Percentiles rank a stretch among this genome's conserved stretches.
Conservation (phyloP, 2,329 filamentous ascomycete genomes). For the Fusarium praegraminearum region DNA sequence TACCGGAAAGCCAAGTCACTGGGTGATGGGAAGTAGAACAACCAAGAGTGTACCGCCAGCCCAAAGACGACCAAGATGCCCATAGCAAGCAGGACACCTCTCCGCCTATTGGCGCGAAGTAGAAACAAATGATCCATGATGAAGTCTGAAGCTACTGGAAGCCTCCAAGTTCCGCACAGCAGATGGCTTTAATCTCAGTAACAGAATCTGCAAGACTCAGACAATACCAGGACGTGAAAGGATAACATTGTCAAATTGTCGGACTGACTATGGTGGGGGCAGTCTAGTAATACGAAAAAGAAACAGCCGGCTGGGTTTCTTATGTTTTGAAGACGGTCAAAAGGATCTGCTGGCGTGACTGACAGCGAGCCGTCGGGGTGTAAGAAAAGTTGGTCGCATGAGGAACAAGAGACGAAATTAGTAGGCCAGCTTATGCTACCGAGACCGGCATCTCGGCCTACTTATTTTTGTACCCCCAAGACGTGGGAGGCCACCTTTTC, state of each 20-base stretch:
- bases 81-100: slow-evolving; percentile 17
- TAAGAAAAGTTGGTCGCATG: no score
- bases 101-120: slow-evolving; percentile 10
- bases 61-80: slow-evolving; percentile 11
- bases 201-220: background rate
- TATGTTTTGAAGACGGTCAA: background rate
- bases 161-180: background rate
- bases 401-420: no score
- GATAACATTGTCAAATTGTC: background rate
- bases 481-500: no score
- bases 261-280: background rate
- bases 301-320: background rate
- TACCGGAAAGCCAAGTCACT: slow-evolving; percentile 7
- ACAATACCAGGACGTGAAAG: background rate
- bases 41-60: slow-evolving; percentile 8
- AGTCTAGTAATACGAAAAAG: background rate
- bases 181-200: background rate
- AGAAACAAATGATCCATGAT: slow-evolving; percentile 9
- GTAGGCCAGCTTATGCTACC: no score
- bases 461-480: no score
- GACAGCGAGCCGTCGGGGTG: background rate
- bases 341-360: background rate
- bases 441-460: no score
- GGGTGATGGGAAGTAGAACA: slow-evolving; percentile 12
- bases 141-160: background rate